Conservation (phyloP, 78 protist genomes). For the Emiliania huxleyi region DNA sequence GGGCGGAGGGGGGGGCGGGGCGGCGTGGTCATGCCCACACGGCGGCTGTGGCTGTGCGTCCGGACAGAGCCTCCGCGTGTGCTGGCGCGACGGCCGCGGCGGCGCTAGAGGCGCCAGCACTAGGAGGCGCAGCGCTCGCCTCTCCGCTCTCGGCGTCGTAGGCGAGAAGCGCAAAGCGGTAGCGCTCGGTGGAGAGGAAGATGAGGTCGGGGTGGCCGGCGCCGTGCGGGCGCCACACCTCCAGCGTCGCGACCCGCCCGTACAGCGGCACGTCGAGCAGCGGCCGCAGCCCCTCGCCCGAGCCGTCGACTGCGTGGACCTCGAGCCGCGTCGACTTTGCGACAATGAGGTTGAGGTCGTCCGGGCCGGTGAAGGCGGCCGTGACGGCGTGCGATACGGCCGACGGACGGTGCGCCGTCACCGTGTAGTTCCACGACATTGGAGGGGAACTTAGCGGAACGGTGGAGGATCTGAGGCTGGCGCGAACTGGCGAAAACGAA, state of each 20-base stretch:
- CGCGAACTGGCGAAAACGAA: too few species aligned
- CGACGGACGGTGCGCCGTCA: conserved; percentile 80
- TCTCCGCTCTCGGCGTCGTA: too few species aligned
- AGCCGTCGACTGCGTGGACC: too few species aligned
- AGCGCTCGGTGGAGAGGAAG: conserved; percentile 68
- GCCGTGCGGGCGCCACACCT: conserved; percentile 41
- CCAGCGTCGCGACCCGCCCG: conserved; percentile 66
- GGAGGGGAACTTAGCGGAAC: too few species aligned
- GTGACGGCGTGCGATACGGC: conserved; percentile 64
- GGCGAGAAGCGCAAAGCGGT: conserved; percentile 60
- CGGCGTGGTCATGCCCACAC: too few species aligned
- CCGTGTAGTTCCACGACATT: conserved; percentile 69
- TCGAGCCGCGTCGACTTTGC: conserved; percentile 67
- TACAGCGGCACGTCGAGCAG: conserved; percentile 67
- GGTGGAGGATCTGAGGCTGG: too few species aligned
- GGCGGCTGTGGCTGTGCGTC: too few species aligned
- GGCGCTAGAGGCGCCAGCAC: too few species aligned
- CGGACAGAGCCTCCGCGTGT: too few species aligned
- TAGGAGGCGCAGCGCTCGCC: too few species aligned
- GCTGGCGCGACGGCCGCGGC: too few species aligned
- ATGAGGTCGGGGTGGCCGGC: conserved; percentile 38
- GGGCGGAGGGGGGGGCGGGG: too few species aligned
- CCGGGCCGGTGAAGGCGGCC: conserved; percentile 69
- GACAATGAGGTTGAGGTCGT: conserved; percentile 71
- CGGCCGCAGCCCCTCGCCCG: conserved; percentile 66